A percentile compares a stretch with the other conserved stretches of the same genome.
Evolutionary conservation across 208 protist genomes (phyloP).

Genomic region (Leishmania arabica): DNA sequence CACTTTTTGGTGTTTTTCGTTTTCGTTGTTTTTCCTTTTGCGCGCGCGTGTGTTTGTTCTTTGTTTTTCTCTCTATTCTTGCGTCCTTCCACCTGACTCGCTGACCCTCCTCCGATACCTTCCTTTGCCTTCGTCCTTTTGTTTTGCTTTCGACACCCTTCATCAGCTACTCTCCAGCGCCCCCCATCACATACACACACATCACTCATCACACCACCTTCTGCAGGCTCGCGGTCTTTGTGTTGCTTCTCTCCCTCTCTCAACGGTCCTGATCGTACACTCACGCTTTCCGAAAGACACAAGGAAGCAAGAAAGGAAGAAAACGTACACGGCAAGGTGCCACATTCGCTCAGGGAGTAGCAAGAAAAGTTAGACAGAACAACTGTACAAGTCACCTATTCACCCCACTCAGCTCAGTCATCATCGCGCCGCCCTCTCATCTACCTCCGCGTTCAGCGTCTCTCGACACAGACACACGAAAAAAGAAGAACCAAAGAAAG

Average conservation of each 20-base stretch:
- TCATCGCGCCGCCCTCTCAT: background rate
- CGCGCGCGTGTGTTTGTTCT: background rate
- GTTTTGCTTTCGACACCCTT: background rate
- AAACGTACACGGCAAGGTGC: background rate
- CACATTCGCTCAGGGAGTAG: background rate
- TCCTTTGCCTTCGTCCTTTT: constrained; percentile 10
- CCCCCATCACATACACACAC: too few species aligned
- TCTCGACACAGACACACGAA: background rate
- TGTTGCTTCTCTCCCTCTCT: background rate
- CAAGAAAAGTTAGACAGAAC: background rate
- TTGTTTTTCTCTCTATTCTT: constrained; percentile 13
- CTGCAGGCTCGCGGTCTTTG: background rate
- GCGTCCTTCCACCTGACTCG: background rate
- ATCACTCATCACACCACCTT: too few species aligned
- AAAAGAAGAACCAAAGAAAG: background rate
- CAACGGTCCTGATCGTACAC: background rate
- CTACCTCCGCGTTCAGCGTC: background rate
- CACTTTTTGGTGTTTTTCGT: background rate
- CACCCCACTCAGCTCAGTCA: background rate
- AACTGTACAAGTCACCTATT: background rate
- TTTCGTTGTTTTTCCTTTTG: background rate
- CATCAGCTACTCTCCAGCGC: background rate
- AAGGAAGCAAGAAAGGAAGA: background rate
- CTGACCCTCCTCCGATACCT: background rate
- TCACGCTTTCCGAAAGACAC: background rate